Base-by-base conservation (phyloP, 305 asterid genomes). In the Euphrasia arctica region DNA sequence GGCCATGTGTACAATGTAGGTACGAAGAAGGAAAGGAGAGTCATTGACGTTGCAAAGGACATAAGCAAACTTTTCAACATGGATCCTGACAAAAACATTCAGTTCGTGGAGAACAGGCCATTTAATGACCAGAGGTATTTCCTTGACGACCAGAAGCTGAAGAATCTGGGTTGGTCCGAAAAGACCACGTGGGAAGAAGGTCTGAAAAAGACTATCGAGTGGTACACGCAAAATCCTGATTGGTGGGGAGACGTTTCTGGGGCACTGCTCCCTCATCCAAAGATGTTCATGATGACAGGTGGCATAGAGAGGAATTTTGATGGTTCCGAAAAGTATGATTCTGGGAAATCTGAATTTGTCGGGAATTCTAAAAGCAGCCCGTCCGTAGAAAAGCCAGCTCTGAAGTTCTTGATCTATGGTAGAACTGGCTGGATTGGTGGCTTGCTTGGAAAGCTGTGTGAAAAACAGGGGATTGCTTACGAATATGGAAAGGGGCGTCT, bases 211-310 rank as follows among this genome's bases (percentile, higher is more conserved):
- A 91, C 97, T 6, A 81, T 86, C 57, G 95, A 88, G 39, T 91
- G 96, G 97, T 91, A 91, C 64, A 80, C 72, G 15, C 68, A 75
- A 49, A 88, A 86, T 71, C 97, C 97, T 1, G 82, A 81, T 25
- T 91, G 97, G 97, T 91, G 97, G 97, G 96, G 97, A 4, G 95
- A 91, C 78, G 94, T 91, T 39, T 77, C 95, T 13, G 98, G 98
- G 58, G 98, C 98, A 56, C 67, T 91, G 87, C 86, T 86, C 68
- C 98, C 98, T 68, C 98, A 91, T 74, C 98, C 98, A 52, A 83
- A 95, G 73, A 91, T 91, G 98, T 77, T 85, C 60, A 88, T 80
- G 90, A 84, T 86, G 95, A 91, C 98, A 9, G 90, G 95, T 76
- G 95, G 91, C 27, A 64, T 72, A 1, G 98, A 84, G 81, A 84